These are phyloP conservation scores for Arachnomyces sp. DNA, from an alignment of 2,329 filamentous ascomycete genomes.

Conservation along the genomic window DNA sequence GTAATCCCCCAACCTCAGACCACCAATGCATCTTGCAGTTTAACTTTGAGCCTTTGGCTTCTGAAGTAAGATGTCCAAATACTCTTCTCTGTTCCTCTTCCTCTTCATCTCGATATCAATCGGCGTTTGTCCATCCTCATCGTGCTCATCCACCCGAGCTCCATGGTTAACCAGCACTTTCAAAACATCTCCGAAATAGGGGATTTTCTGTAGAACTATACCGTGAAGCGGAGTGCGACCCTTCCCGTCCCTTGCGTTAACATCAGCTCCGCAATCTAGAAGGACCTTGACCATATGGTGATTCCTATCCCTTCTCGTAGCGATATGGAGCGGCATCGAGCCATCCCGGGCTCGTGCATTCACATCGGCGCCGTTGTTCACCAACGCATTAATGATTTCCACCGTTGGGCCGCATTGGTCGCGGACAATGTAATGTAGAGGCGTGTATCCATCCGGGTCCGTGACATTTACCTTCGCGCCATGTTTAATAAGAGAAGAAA, in stretches of 20 bases:
- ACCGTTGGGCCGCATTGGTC: background rate
- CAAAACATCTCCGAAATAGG: background rate
- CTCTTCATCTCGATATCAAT: background rate
- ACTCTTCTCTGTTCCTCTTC: too few species aligned
- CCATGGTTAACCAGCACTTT: slow-evolving; percentile 2
- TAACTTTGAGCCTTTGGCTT: too few species aligned
- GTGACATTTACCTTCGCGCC: background rate
- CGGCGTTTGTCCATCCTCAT: background rate
- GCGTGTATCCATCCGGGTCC: background rate
- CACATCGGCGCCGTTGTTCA: background rate
- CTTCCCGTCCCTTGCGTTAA: background rate
- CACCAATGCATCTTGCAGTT: too few species aligned
- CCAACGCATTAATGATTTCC: background rate
- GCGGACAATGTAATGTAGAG: slow-evolving; percentile 3
- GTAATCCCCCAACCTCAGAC: too few species aligned
- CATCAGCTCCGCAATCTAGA: slow-evolving; percentile 5
- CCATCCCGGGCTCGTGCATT: slow-evolving; percentile 6
- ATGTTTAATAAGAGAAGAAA: too few species aligned
- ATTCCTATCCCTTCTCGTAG: background rate
- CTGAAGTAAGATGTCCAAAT: too few species aligned
- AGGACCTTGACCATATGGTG: background rate
- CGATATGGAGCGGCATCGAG: slow-evolving; percentile 16
- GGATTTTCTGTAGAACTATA: background rate
- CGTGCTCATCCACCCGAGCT: slow-evolving; percentile 1
- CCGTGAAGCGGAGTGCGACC: slow-evolving; percentile 1